These are phyloP conservation scores for Metarhizium album DNA, from an alignment of 2,329 filamentous ascomycete genomes.

Conservation along the genomic window DNA sequence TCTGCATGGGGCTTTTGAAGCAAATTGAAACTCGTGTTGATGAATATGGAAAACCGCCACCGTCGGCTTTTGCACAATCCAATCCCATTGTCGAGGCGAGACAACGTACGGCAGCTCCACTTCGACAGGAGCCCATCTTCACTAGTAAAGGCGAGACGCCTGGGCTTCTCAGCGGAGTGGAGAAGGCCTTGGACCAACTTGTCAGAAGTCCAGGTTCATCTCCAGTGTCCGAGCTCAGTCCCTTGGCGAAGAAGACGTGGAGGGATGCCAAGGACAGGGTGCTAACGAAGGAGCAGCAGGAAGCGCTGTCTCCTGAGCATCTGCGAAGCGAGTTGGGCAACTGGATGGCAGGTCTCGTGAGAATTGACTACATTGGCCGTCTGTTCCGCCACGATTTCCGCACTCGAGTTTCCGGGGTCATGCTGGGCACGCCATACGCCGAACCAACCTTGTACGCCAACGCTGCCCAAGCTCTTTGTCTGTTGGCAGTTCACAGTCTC, in stretches of 20 bases:
- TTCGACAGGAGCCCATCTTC: constrained; percentile 35
- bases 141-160: constrained; percentile 25
- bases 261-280: constrained; percentile 36
- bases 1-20: constrained; percentile 60
- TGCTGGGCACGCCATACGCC: constrained; percentile 65
- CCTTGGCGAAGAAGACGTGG: constrained; percentile 39
- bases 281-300: constrained; percentile 42
- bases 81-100: constrained; percentile 19
- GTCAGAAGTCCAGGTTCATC: constrained; percentile 36
- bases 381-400: constrained; percentile 62
- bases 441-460: constrained; percentile 59
- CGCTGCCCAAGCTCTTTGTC: constrained; percentile 57
- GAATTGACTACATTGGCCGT: constrained; percentile 45
- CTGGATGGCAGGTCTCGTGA: constrained; percentile 34
- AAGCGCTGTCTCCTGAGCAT: constrained; percentile 39
- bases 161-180: constrained; percentile 32
- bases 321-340: constrained; percentile 37
- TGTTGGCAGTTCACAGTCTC: constrained; percentile 62
- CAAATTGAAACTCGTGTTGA: constrained; percentile 58
- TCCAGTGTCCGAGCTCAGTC: constrained; percentile 37
- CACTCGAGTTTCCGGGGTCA: constrained; percentile 51
- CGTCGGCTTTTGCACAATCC: constrained; percentile 20
- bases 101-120: constrained; percentile 27
- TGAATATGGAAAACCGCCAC: constrained; percentile 39
- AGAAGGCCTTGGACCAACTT: constrained; percentile 33